Conservation (phyloP, 139 green algal species). For the Coccomyxa sp. region DNA sequence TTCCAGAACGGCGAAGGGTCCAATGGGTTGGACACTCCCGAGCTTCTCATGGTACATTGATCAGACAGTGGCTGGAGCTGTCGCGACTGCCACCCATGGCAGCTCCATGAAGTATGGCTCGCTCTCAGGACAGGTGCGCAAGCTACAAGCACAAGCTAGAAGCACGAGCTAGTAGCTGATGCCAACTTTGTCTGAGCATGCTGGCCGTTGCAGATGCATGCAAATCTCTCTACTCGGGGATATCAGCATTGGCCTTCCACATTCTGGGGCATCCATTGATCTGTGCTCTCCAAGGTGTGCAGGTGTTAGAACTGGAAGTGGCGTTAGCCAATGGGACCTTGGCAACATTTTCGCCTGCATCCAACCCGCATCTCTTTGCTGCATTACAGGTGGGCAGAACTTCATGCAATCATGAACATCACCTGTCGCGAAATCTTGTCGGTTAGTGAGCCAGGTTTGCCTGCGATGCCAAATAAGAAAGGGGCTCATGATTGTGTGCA, state of each 20-base stretch:
- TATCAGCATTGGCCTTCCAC: not conserved
- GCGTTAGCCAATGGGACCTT: conserved; percentile 76
- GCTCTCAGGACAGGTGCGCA: conserved; percentile 62
- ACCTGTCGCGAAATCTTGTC: too few relatives aligned
- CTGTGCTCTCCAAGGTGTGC: not conserved
- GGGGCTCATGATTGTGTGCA: too few relatives aligned
- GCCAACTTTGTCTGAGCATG: not conserved
- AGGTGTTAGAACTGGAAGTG: conserved; percentile 46
- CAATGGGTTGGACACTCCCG: conserved; percentile 64
- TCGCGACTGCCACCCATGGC: conserved; percentile 79
- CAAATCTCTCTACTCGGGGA: not conserved
- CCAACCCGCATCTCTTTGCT: conserved; percentile 53
- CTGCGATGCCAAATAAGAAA: too few relatives aligned
- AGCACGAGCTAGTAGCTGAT: not conserved
- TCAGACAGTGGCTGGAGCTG: conserved; percentile 79
- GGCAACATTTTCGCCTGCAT: conserved; percentile 37
- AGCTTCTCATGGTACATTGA: conserved; percentile 78
- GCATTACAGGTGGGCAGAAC: conserved; percentile 22
- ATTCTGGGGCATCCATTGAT: not conserved
- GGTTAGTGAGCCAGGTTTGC: too few relatives aligned
- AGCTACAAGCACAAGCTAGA: not conserved
- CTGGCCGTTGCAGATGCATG: not conserved
- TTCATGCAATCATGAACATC: too few relatives aligned
- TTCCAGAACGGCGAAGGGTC: conserved; percentile 8
- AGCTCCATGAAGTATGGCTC: conserved; percentile 50